A percentile compares a stretch with the other conserved stretches of the same genome.
Conservation (phyloP, 345 rosid genomes). For the Melaleuca alternifolia region DNA sequence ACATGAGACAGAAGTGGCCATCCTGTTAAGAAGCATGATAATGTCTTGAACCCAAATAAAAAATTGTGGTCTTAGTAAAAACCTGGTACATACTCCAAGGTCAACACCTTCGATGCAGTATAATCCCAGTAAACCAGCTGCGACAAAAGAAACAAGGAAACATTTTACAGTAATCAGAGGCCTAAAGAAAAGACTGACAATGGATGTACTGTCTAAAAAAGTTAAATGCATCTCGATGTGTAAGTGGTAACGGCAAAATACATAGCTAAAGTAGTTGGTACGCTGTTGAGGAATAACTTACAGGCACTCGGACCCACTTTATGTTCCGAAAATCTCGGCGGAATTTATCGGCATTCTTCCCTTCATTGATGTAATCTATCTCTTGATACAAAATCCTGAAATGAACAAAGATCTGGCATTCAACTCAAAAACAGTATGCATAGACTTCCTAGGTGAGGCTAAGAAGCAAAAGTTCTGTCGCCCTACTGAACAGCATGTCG, state of each 20-base stretch:
- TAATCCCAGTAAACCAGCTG: conserved; percentile 93
- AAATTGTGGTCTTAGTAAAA: conserved; percentile 10
- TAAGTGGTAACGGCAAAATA: not conserved
- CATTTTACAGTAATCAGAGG: not conserved
- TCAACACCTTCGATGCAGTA: conserved; percentile 83
- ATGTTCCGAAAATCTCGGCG: conserved; percentile 81
- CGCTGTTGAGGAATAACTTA: conserved; percentile 29
- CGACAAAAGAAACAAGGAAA: not conserved
- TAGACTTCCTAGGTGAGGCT: not conserved
- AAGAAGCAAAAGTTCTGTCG: not conserved
- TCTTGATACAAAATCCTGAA: conserved; percentile 86
- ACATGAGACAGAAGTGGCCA: not conserved
- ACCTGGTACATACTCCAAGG: conserved; percentile 99
- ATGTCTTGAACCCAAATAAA: not conserved
- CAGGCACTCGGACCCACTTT: conserved; percentile 96
- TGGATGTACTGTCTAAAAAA: not conserved
- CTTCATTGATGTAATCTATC: conserved; percentile 94
- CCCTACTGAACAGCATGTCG: not conserved
- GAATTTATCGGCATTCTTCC: conserved; percentile 85
- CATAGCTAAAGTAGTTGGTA: not conserved
- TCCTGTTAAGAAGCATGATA: not conserved
- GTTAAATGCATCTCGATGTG: not conserved
- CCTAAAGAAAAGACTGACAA: not conserved
- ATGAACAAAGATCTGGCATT: not conserved
- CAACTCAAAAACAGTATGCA: not conserved